Evolutionary conservation across 257 asterid genomes (phyloP).

Genomic region (Eucommia ulmoides): DNA sequence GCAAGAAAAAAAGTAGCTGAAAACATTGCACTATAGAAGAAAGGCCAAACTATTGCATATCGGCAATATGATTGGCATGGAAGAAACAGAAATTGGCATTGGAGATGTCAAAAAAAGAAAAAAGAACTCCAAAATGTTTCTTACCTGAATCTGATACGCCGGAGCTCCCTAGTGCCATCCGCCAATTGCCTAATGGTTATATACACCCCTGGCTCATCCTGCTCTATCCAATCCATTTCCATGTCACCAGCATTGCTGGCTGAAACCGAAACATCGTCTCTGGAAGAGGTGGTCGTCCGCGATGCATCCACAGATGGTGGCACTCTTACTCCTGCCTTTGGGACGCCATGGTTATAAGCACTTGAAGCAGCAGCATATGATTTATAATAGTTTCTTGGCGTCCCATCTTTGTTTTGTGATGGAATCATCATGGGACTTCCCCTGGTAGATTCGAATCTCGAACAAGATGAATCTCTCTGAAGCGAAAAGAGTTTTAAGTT

Average conservation of each 20-base stretch:
- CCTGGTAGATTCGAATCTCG: slow-evolving; percentile 53
- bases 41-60: no score
- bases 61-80: no score
- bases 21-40: no score
- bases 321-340: slow-evolving; percentile 34
- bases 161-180: slow-evolving; percentile 84
- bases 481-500: slow-evolving; percentile 4
- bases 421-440: slow-evolving; percentile 92
- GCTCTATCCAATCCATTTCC: slow-evolving; percentile 87
- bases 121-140: no score
- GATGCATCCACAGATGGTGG: slow-evolving; percentile 64
- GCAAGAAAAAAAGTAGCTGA: background rate
- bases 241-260: slow-evolving; percentile 89
- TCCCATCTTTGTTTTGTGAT: slow-evolving; percentile 48
- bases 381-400: slow-evolving; percentile 33
- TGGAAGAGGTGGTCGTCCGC: slow-evolving; percentile 64
- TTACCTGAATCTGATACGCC: slow-evolving; percentile 62
- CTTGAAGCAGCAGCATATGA: slow-evolving; percentile 37
- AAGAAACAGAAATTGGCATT: no score
- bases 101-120: no score
- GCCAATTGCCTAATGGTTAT: slow-evolving; percentile 83
- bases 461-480: slow-evolving; percentile 85
- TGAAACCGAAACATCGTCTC: slow-evolving; percentile 81
- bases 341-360: slow-evolving; percentile 19
- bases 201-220: slow-evolving; percentile 87